Base-by-base conservation (phyloP, 1,139 yeast species). In the Yamadazyma buinensis region DNA sequence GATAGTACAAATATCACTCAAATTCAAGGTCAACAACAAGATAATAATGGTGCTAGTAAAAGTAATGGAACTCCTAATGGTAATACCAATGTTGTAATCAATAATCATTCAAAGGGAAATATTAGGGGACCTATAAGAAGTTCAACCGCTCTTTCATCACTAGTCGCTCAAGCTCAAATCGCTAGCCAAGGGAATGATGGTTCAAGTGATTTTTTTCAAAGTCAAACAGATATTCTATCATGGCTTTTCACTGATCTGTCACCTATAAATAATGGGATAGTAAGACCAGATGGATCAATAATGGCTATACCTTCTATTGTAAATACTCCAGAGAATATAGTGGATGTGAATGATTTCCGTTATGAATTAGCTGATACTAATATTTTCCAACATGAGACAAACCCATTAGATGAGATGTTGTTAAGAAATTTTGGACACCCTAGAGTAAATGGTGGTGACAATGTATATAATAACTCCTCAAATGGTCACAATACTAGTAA, bases 321-420 rank as follows among this genome's bases (percentile, higher is more conserved):
- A 7, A 20, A 35, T 7, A 28, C 27, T 13, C 38, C 38, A 3
- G 19, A 5, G 5, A 29, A 23, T 10, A 22, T 10, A 10, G 30
- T 27, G 15, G 14, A 24, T 21, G 7, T 30, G n/a, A 17, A 17
- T 23, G 7, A 23, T 27, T 17, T 17, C 26, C 6, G 38, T 2
- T 44, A 40, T 33, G 46, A 40, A 11, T 41, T 45, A 17, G 43
- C 41, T 9, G 68, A 65, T 32, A 51, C 55, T 22, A 63, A 62
- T 41, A 56, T 65, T 12, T 67, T 67, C 39, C 61, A 54, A 41
- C 64, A 55, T 36, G 61, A 52, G 22, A 57, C 56, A 28, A 68
- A 67, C 38, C 74, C 73, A 0, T 50, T 68, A 21, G 75, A 67
- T 32, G 72, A 65, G 20, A 49, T 62, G 2, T 54, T 67, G 26